Conservation (phyloP, 2,329 filamentous ascomycete species). For the Pseudogymnoascus sp. region DNA sequence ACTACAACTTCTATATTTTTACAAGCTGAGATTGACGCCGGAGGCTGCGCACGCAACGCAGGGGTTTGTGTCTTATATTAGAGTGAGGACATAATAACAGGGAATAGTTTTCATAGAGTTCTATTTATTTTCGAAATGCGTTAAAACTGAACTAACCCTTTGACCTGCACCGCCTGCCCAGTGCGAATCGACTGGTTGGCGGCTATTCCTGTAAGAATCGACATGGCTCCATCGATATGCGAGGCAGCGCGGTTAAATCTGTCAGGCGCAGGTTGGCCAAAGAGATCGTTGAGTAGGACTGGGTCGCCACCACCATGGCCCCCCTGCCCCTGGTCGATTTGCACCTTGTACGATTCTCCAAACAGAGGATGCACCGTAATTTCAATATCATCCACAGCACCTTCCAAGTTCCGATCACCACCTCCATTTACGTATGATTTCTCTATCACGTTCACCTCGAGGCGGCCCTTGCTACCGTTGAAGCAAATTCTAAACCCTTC, state of each 20-base stretch:
- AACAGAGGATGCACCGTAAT: slow-evolving; percentile 48
- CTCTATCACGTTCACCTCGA: slow-evolving; percentile 57
- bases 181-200: slow-evolving; percentile 51
- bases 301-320: slow-evolving; percentile 55
- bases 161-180: slow-evolving; percentile 48
- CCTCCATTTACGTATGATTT: slow-evolving; percentile 55
- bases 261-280: slow-evolving; percentile 46
- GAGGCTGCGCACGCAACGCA: background rate
- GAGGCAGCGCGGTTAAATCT: slow-evolving; percentile 48
- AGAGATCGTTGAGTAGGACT: slow-evolving; percentile 49
- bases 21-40: background rate
- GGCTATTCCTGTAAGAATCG: slow-evolving; percentile 52
- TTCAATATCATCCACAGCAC: slow-evolving; percentile 42
- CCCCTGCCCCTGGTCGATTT: slow-evolving; percentile 44
- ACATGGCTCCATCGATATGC: slow-evolving; percentile 51
- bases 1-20: background rate
- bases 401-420: slow-evolving; percentile 48
- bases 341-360: slow-evolving; percentile 47
- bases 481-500: slow-evolving; percentile 52
- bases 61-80: background rate
- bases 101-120: background rate
- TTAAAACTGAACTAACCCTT: slow-evolving; percentile 28
- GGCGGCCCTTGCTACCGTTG: slow-evolving; percentile 49
- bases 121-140: background rate
- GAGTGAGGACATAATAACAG: background rate